phyloP scores from a whole-genome alignment of 1,139 yeast species.

The Nadsonia commutata region DNA sequence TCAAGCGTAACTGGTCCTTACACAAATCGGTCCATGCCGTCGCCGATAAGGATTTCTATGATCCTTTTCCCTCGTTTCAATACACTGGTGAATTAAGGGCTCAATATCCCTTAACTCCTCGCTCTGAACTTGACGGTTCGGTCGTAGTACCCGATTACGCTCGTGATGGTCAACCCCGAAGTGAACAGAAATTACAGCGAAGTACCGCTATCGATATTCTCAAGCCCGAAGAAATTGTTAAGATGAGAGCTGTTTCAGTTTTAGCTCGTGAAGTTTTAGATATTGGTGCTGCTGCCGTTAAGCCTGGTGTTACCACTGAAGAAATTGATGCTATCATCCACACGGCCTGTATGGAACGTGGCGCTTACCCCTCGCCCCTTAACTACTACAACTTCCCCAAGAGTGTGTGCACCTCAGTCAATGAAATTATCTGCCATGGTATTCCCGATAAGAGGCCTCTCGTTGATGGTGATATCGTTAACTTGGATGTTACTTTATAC shows the following conservation, averaged over 20 bases:
- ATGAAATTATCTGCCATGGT: slow-evolving; percentile 95
- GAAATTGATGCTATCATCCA: slow-evolving; percentile 80
- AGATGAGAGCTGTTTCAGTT: slow-evolving; percentile 56
- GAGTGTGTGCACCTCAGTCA: slow-evolving; percentile 82
- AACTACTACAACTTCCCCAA: slow-evolving; percentile 93
- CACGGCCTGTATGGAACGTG: slow-evolving; percentile 73
- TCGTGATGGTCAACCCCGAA: slow-evolving; percentile 56
- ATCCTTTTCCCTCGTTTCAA: slow-evolving; percentile 72
- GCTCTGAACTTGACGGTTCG: slow-evolving; percentile 53
- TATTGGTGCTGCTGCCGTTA: slow-evolving; percentile 65
- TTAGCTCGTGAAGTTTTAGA: slow-evolving; percentile 84
- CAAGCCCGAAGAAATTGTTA: slow-evolving; percentile 51
- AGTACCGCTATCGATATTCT: slow-evolving; percentile 49
- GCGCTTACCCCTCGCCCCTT: slow-evolving; percentile 89
- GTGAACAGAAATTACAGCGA: slow-evolving; percentile 65
- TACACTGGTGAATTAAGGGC: slow-evolving; percentile 71
- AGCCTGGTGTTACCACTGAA: slow-evolving; percentile 88
- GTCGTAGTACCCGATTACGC: slow-evolving; percentile 81
- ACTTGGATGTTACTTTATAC: slow-evolving; percentile 76
- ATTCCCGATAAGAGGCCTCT: slow-evolving; percentile 81
- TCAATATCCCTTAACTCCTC: slow-evolving; percentile 63
- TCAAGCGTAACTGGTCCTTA: slow-evolving; percentile 54
- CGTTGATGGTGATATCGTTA: slow-evolving; percentile 88
- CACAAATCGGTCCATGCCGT: slow-evolving; percentile 39
- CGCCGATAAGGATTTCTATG: slow-evolving; percentile 34